Evolutionary conservation across 2,329 filamentous ascomycete genomes (phyloP), one percentile per base, ranked within the genome.

Genomic region (Aureobasidium sp.): DNA sequence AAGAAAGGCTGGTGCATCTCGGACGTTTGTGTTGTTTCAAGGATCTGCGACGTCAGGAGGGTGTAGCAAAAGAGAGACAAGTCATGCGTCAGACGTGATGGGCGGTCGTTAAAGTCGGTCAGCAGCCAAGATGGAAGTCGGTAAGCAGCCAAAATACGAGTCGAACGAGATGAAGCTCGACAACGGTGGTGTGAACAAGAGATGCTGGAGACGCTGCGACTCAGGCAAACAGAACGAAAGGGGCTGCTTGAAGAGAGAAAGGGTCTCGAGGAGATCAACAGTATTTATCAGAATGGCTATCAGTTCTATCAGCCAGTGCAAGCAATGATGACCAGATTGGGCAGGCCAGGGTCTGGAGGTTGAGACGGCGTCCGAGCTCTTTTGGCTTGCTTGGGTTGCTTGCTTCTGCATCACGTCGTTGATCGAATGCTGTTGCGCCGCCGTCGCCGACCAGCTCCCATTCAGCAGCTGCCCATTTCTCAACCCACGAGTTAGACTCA

Each of bases 101-200:
- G 51, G 23, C 51, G 13, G 53, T 57, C 41, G 53, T 41, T 57
- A n/a, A 26, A 37, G 36, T 36, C 20, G 36, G 50, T 36, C 15
- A 26, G 50, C 34, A 52, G 51, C 51, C 51, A 55, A 55, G 51
- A 55, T 13, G 51, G 50, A 23, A 34, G 29, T 51, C 50, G 32
- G 32, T 52, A 23, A 23, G 51, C 37, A 32, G 37, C 37, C 51
- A 55, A 37, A n/a, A 29, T 55, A 55, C 51, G 51, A 42, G 37
- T 27, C 51, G 37, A 55, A 5, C 26, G 51, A 55, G 26, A 44
- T 57, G 53, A 34, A 34, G 39, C 39, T 46, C n/a, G 27, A 23
- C 27, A 57, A 57, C 53, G 53, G 53, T 42, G 17, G 36, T 55
- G 51, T 42, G 32, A 55, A 55, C 51, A 55, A 44, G 17, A 46